Conservation (phyloP, 208 protist genomes). For the Trichomonas tenax region DNA sequence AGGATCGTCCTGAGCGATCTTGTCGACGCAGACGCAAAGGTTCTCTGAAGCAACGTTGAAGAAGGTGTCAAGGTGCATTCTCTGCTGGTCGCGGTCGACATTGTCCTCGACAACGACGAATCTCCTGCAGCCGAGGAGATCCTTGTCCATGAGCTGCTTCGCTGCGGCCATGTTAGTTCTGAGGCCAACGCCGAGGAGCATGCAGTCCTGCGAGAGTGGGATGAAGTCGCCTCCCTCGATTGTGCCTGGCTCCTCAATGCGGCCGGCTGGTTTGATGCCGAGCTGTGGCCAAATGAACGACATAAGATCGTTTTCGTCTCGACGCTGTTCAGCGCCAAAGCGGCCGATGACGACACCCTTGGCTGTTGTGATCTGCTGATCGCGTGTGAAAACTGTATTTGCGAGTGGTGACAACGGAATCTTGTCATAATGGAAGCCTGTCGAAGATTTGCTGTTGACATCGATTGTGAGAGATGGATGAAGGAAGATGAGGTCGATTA, state of each 20-base stretch:
- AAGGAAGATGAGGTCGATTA: neutral
- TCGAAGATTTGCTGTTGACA: neutral
- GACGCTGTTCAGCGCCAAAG: neutral
- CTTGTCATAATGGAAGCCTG: neutral
- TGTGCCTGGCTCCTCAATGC: neutral
- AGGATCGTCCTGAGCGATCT: neutral
- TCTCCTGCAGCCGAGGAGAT: neutral
- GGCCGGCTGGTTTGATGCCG: neutral
- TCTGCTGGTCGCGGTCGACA: neutral
- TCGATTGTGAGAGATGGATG: neutral
- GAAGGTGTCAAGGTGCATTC: slow-evolving; percentile 1
- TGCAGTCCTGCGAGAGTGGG: neutral
- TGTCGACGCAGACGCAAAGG: neutral
- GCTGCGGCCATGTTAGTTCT: neutral
- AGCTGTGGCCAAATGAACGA: neutral
- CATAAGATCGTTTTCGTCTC: neutral
- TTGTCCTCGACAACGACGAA: slow-evolving; percentile 13
- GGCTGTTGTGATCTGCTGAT: neutral
- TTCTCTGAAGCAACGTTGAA: neutral
- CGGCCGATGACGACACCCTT: slow-evolving; percentile 1
- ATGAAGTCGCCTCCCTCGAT: slow-evolving; percentile 2
- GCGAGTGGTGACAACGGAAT: neutral
- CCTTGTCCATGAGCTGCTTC: neutral
- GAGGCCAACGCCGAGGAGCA: neutral
- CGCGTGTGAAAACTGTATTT: neutral